Evolutionary conservation across 169 alveolate genomes (phyloP).

Genomic region (Cryptosporidium baileyi): DNA sequence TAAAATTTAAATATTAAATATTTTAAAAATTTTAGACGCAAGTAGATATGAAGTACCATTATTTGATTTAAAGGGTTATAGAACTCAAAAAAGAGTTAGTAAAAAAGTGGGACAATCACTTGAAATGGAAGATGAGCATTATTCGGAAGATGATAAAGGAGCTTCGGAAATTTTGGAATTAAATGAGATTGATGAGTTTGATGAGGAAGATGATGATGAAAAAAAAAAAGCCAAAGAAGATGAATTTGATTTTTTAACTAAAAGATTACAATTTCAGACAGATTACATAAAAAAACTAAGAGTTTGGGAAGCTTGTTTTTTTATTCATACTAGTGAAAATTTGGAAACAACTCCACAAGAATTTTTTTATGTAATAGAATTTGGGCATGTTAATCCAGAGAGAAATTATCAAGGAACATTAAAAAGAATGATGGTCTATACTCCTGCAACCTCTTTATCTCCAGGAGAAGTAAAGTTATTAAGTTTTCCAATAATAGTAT

Average conservation of each 20-base stretch:
- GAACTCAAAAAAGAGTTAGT: slow-evolving; percentile 12
- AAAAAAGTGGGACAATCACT: slow-evolving; percentile 18
- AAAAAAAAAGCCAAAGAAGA: neutral
- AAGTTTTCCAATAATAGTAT: slow-evolving; percentile 69
- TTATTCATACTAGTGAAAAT: slow-evolving; percentile 56
- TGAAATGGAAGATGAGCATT: slow-evolving; percentile 37
- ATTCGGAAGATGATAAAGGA: slow-evolving; percentile 1
- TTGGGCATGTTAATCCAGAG: slow-evolving; percentile 66
- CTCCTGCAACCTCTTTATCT: slow-evolving; percentile 35
- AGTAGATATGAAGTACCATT: slow-evolving; percentile 61
- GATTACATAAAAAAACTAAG: slow-evolving; percentile 50
- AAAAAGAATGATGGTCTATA: slow-evolving; percentile 55
- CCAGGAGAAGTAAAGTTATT: slow-evolving; percentile 44
- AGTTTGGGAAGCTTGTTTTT: slow-evolving; percentile 64
- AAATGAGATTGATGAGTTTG: slow-evolving; percentile 7
- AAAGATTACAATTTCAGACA: neutral
- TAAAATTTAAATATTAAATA: neutral
- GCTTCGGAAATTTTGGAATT: neutral
- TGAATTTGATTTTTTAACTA: neutral
- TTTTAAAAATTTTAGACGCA: neutral
- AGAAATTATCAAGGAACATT: slow-evolving; percentile 40
- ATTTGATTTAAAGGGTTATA: slow-evolving; percentile 45
- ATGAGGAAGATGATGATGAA: slow-evolving; percentile 2
- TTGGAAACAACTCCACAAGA: slow-evolving; percentile 43
- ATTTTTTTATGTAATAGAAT: slow-evolving; percentile 61